Evolutionary conservation across 2,329 filamentous ascomycete genomes (phyloP).

Genomic region (Colletotrichum chrysophilum): DNA sequence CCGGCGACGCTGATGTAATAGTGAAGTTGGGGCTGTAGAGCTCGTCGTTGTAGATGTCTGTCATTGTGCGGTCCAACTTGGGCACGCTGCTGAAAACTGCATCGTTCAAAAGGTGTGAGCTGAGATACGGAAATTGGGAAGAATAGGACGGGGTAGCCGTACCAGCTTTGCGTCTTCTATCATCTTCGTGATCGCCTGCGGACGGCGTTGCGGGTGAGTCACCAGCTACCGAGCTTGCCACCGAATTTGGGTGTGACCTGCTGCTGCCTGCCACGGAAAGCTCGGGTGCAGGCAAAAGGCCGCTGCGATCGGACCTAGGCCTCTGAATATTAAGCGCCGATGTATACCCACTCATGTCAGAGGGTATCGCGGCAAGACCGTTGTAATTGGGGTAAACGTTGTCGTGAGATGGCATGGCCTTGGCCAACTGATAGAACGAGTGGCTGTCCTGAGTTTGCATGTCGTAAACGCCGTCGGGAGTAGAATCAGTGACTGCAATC

Average conservation of each 20-base stretch:
- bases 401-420: slow-evolving; percentile 40
- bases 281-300: slow-evolving; percentile 51
- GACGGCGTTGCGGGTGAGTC: slow-evolving; percentile 66
- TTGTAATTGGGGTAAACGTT: slow-evolving; percentile 48
- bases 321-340: slow-evolving; percentile 43
- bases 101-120: slow-evolving; percentile 39
- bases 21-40: slow-evolving; percentile 76
- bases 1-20: slow-evolving; percentile 57
- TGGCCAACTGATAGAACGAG: slow-evolving; percentile 53
- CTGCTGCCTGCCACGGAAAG: slow-evolving; percentile 42
- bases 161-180: slow-evolving; percentile 60
- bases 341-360: slow-evolving; percentile 44
- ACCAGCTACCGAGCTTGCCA: slow-evolving; percentile 61
- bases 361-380: slow-evolving; percentile 38
- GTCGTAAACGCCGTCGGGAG: slow-evolving; percentile 50
- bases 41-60: slow-evolving; percentile 84
- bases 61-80: slow-evolving; percentile 85
- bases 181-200: slow-evolving; percentile 52
- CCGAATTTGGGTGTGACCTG: slow-evolving; percentile 58
- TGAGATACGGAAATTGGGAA: neutral
- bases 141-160: slow-evolving; percentile 37
- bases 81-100: slow-evolving; percentile 55
- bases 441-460: slow-evolving; percentile 43
- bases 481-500: slow-evolving; percentile 58
- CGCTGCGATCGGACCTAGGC: slow-evolving; percentile 41